phyloP scores from a whole-genome alignment of 805 yeast genomes.

The Wickerhamomyces hampshirensis region DNA sequence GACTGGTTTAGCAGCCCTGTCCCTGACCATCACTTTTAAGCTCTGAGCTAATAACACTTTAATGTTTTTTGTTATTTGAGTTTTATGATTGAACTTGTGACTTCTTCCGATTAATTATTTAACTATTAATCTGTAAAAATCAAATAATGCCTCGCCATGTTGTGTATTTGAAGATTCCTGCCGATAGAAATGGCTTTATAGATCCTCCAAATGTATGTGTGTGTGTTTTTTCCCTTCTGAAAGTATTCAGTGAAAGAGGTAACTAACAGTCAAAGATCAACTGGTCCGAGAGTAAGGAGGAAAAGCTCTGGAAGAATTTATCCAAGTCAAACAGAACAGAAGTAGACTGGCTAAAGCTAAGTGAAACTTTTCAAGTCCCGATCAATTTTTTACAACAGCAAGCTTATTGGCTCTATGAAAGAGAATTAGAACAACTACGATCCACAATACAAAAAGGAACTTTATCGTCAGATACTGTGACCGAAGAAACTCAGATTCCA shows the following conservation, averaged over 20 bases:
- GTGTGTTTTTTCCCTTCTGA: background rate
- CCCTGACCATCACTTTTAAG: too few relatives aligned
- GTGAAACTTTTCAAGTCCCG: slow-evolving; percentile 20
- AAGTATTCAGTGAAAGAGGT: background rate
- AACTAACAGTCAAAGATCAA: slow-evolving; percentile 12
- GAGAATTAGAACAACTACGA: slow-evolving; percentile 23
- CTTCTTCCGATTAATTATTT: too few relatives aligned
- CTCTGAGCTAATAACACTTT: too few relatives aligned
- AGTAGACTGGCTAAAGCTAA: slow-evolving; percentile 15
- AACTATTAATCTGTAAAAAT: too few relatives aligned
- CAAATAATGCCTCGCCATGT: slow-evolving; percentile 5
- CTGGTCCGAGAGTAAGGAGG: slow-evolving; percentile 23
- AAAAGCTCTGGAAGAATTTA: slow-evolving; percentile 20
- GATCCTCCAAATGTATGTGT: slow-evolving; percentile 21
- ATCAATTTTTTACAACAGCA: slow-evolving; percentile 24
- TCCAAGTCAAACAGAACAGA: slow-evolving; percentile 24
- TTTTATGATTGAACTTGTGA: too few relatives aligned
- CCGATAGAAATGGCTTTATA: slow-evolving; percentile 19
- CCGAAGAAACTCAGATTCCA: slow-evolving; percentile 2
- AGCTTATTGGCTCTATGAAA: slow-evolving; percentile 26
- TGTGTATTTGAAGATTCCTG: slow-evolving; percentile 23
- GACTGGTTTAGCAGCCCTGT: too few relatives aligned
- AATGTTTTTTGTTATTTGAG: too few relatives aligned
- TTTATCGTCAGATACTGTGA: slow-evolving; percentile 12
- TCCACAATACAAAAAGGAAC: slow-evolving; percentile 18